phyloP scores from a whole-genome alignment of 495 filamentous ascomycete genomes.

The Talaromyces borbonicus region DNA sequence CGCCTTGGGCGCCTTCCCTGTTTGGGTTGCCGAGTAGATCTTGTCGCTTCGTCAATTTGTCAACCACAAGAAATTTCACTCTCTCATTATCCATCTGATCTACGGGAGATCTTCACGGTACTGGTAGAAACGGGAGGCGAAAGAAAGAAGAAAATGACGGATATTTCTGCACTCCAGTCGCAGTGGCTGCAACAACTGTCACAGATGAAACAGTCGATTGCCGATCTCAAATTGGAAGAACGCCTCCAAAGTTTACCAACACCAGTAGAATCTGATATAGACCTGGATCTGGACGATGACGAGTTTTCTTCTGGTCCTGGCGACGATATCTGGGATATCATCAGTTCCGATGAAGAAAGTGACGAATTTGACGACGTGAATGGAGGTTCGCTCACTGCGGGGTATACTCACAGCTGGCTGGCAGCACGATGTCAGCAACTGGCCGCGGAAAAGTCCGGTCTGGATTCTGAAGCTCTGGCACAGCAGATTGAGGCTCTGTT shows the following conservation, averaged over 20 bases:
- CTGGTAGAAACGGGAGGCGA: background rate
- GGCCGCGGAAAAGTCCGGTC: conserved; percentile 47
- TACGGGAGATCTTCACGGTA: background rate
- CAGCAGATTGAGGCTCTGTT: conserved; percentile 63
- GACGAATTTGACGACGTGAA: conserved; percentile 33
- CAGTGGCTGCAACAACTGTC: conserved; percentile 64
- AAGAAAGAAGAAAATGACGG: conserved; percentile 19
- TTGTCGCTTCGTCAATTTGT: background rate
- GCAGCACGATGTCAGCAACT: conserved; percentile 50
- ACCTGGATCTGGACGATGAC: conserved; percentile 51
- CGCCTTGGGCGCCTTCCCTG: conserved; percentile 1
- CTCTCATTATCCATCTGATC: background rate
- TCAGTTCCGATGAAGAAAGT: conserved; percentile 56
- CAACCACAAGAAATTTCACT: background rate
- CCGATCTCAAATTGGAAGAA: conserved; percentile 51
- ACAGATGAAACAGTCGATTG: conserved; percentile 64
- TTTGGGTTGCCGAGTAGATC: conserved; percentile 3
- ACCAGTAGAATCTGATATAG: conserved; percentile 46
- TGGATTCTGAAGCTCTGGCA: conserved; percentile 52
- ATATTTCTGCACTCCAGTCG: conserved; percentile 36
- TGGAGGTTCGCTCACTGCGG: conserved; percentile 14
- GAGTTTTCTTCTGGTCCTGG: conserved; percentile 52
- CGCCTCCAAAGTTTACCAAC: conserved; percentile 28
- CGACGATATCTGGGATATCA: conserved; percentile 86
- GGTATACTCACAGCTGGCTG: conserved; percentile 52